phyloP scores from a whole-genome alignment of 2,329 filamentous ascomycete species.

The Ceratocystis papillata region DNA sequence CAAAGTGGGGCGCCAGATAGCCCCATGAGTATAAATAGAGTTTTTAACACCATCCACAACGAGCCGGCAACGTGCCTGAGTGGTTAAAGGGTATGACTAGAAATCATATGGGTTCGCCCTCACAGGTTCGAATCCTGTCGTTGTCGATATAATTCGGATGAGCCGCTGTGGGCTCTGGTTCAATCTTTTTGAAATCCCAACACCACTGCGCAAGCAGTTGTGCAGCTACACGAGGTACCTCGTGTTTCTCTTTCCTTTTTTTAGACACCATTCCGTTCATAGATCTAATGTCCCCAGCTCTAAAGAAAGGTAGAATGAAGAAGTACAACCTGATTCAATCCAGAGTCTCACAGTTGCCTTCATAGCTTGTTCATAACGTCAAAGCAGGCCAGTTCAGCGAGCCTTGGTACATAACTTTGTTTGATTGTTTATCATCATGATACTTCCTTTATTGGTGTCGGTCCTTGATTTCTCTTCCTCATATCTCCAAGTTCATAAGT shows the following conservation, averaged over 20 bases:
- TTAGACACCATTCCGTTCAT: background rate
- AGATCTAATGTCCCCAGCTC: too few relatives aligned
- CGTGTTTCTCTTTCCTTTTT: background rate
- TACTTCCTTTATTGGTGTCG: too few relatives aligned
- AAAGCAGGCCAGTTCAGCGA: background rate
- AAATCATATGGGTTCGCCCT: constrained; percentile 24
- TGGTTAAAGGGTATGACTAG: constrained; percentile 26
- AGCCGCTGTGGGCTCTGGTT: background rate
- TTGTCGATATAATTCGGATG: constrained; percentile 13
- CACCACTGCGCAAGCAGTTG: too few relatives aligned
- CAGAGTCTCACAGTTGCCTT: background rate
- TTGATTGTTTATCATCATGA: background rate
- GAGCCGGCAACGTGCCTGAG: constrained; percentile 24
- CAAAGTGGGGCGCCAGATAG: too few relatives aligned
- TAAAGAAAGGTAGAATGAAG: background rate
- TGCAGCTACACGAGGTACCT: background rate
- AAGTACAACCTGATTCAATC: background rate
- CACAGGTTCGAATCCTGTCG: constrained; percentile 24
- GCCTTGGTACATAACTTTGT: background rate
- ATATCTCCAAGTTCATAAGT: background rate
- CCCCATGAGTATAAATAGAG: background rate
- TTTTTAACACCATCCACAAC: background rate
- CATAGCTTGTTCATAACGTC: background rate
- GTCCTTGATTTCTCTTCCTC: background rate
- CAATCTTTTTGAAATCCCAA: background rate